Percentiles rank a stretch among this genome's conserved stretches.
phyloP scores from a whole-genome alignment of 345 rosid genomes.

The Salix koriyanagi region DNA sequence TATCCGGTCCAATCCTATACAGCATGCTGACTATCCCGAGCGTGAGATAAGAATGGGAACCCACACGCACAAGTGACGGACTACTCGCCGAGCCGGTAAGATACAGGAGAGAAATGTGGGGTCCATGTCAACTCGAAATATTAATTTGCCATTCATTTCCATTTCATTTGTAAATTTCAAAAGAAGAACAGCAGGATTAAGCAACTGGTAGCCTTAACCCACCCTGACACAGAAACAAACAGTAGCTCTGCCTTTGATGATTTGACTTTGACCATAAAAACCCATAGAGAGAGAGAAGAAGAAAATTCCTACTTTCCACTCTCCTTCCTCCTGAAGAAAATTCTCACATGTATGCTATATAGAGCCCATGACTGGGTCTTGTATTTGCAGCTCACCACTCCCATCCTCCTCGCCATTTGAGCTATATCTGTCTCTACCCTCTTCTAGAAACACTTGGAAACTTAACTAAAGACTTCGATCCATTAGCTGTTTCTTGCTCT shows the following conservation, averaged over 20 bases:
- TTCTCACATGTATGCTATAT: slow-evolving; percentile 14
- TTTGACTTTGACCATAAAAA: slow-evolving; percentile 56
- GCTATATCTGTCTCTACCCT: neutral
- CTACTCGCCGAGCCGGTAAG: slow-evolving; percentile 28
- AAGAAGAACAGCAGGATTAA: neutral
- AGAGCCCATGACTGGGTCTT: slow-evolving; percentile 13
- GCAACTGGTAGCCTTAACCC: neutral
- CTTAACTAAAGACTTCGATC: neutral
- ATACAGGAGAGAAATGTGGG: neutral
- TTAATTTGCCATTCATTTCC: slow-evolving; percentile 8
- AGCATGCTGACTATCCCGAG: neutral
- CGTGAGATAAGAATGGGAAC: slow-evolving; percentile 1
- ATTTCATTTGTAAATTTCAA: slow-evolving; percentile 15
- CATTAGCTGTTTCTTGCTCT: neutral
- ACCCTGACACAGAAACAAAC: neutral
- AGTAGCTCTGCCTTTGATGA: slow-evolving; percentile 31
- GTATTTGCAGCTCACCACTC: slow-evolving; percentile 7
- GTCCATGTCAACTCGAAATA: slow-evolving; percentile 9
- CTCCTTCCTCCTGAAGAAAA: slow-evolving; percentile 41
- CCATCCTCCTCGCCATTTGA: neutral
- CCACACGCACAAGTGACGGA: slow-evolving; percentile 24
- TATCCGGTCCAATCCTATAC: too few species aligned
- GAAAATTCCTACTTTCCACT: slow-evolving; percentile 66
- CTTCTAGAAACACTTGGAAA: neutral
- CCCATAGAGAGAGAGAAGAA: slow-evolving; percentile 17